Evolutionary conservation across 192 early-diverging fungal species (phyloP).

Genomic region (Fimicolochytrium jonesii): DNA sequence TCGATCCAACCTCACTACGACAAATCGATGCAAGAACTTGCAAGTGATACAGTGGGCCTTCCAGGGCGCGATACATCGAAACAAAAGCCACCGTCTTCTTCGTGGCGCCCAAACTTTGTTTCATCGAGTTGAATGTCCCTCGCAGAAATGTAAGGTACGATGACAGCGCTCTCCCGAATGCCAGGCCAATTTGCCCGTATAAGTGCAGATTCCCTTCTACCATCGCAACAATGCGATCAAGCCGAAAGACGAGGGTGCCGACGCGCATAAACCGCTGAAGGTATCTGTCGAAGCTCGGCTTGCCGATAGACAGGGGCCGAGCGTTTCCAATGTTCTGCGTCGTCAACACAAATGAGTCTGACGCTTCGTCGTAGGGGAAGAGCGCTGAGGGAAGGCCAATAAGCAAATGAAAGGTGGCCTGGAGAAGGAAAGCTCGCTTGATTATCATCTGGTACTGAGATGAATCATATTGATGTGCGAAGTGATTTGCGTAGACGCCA

Average conservation of each 20-base stretch:
- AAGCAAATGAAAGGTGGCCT: too few relatives aligned
- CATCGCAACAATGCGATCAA: conserved; percentile 1
- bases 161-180: conserved; percentile 18
- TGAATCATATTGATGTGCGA: neutral
- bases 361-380: too few relatives aligned
- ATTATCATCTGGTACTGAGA: too few relatives aligned
- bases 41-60: neutral
- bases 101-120: neutral
- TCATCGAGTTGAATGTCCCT: neutral
- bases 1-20: neutral
- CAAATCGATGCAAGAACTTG: neutral
- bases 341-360: too few relatives aligned
- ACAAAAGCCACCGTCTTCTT: neutral
- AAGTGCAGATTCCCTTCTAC: conserved; percentile 2
- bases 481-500: conserved; percentile 1
- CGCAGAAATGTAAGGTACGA: conserved; percentile 9
- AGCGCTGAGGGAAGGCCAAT: too few relatives aligned
- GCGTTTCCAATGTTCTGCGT: too few relatives aligned
- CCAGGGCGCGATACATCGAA: neutral
- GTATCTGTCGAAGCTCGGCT: too few relatives aligned
- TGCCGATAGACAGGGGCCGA: too few relatives aligned
- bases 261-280: conserved; percentile 6
- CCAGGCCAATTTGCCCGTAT: conserved; percentile 17
- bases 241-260: conserved; percentile 4
- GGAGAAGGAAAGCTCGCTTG: too few relatives aligned